phyloP scores from a whole-genome alignment of 805 yeast genomes.

The Candida sithepensis region DNA sequence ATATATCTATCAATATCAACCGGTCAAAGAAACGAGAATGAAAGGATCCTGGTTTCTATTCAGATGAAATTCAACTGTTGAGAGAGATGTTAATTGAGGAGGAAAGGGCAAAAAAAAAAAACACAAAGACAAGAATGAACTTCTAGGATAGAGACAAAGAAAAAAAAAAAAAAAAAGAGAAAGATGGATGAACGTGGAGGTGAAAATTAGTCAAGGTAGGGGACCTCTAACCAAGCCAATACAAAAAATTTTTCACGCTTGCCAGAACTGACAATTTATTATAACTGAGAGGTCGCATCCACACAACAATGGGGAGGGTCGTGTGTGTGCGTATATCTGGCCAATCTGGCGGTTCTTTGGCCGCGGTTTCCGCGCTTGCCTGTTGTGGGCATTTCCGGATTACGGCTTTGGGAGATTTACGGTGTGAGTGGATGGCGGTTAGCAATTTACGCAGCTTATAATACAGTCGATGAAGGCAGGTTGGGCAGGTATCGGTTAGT shows the following conservation, averaged over 20 bases:
- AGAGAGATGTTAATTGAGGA: background rate
- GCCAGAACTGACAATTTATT: slow-evolving; percentile 1
- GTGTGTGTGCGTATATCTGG: background rate
- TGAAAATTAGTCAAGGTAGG: slow-evolving; percentile 1
- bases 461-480: too few species aligned
- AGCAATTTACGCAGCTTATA: too few species aligned
- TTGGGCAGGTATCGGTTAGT: too few species aligned
- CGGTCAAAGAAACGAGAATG: background rate
- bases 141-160: too few species aligned
- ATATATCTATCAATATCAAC: background rate
- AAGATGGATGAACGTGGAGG: background rate
- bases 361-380: slow-evolving; percentile 33
- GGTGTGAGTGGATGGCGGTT: background rate
- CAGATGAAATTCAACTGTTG: background rate
- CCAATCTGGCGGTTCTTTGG: slow-evolving; percentile 6
- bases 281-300: too few species aligned
- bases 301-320: background rate
- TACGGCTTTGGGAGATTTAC: slow-evolving; percentile 3
- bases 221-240: background rate
- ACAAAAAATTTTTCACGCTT: slow-evolving; percentile 1
- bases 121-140: too few species aligned
- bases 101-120: background rate
- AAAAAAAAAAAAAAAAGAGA: background rate
- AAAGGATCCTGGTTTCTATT: background rate
- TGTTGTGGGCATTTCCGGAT: slow-evolving; percentile 17